These are phyloP conservation scores for Phytophthora kernoviae DNA, from an alignment of 352 stramenopile genomes.

Conservation along the genomic window DNA sequence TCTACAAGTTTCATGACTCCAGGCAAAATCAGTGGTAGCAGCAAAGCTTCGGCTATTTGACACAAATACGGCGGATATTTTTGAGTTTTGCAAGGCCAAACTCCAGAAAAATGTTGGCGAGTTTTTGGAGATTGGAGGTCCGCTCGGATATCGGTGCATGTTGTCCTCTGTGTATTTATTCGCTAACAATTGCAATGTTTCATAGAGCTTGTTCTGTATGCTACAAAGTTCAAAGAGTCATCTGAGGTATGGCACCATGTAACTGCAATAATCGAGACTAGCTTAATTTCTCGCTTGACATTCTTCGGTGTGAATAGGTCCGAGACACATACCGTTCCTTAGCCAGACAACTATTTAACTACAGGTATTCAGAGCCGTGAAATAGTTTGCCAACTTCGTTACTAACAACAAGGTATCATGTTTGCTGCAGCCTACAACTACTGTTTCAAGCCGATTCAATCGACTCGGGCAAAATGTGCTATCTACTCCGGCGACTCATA, in stretches of 20 bases:
- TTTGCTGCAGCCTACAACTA: constrained; percentile 53
- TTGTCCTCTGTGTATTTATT: not conserved
- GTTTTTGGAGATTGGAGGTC: constrained; percentile 66
- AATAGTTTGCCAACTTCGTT: no score
- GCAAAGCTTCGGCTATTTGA: constrained; percentile 71
- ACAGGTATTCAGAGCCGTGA: constrained; percentile 35
- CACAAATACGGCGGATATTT: constrained; percentile 50
- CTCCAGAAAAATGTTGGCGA: constrained; percentile 32
- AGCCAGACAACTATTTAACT: constrained; percentile 67
- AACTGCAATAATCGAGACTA: not conserved
- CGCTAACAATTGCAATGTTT: constrained; percentile 1
- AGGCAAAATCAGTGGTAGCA: constrained; percentile 56
- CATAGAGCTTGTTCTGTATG: constrained; percentile 69
- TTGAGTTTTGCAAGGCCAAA: constrained; percentile 57
- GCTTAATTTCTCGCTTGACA: constrained; percentile 2
- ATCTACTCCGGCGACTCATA: constrained; percentile 69
- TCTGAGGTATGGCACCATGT: constrained; percentile 25
- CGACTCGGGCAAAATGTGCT: constrained; percentile 45
- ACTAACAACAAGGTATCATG: not conserved
- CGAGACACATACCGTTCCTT: constrained; percentile 54
- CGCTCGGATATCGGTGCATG: not conserved
- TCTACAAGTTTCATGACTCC: constrained; percentile 5
- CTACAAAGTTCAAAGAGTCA: constrained; percentile 58
- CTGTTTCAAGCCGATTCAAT: constrained; percentile 49
- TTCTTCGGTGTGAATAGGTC: constrained; percentile 37